A percentile compares a stretch with the other conserved stretches of the same genome.
These are phyloP conservation scores for Paramecium sonneborni DNA, from an alignment of 73 alveolate species.

Conservation along the genomic window DNA sequence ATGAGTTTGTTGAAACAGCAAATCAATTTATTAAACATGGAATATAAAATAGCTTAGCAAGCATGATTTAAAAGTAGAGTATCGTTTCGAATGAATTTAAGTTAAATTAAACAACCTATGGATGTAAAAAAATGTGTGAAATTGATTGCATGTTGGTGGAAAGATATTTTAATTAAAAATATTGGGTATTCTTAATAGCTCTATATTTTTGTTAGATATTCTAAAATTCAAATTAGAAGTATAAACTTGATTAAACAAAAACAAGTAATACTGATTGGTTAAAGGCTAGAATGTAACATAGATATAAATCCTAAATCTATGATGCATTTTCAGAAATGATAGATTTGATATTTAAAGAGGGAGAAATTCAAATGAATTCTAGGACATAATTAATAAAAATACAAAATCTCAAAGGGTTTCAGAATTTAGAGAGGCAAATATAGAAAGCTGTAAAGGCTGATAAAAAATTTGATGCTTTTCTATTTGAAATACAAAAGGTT, in stretches of 20 bases:
- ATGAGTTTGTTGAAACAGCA: neutral
- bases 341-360: neutral
- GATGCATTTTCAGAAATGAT: conserved; percentile 50
- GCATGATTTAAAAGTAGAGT: neutral
- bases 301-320: neutral
- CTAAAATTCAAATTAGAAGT: conserved; percentile 14
- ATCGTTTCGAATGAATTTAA: conserved; percentile 4
- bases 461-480: neutral
- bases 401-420: conserved; percentile 12
- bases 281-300: conserved; percentile 3
- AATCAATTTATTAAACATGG: neutral
- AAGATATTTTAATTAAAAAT: conserved; percentile 39
- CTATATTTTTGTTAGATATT: neutral
- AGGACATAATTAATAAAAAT: neutral
- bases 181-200: neutral
- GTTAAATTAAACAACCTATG: conserved; percentile 12
- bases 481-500: conserved; percentile 20
- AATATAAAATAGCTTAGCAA: neutral
- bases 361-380: conserved; percentile 21
- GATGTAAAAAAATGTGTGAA: conserved; percentile 29
- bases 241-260: neutral
- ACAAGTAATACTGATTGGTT: conserved; percentile 7
- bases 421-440: conserved; percentile 30
- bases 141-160: conserved; percentile 26
- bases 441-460: neutral